phyloP scores from a whole-genome alignment of 2,329 filamentous ascomycete genomes.

The Cordyceps tenuipes region DNA sequence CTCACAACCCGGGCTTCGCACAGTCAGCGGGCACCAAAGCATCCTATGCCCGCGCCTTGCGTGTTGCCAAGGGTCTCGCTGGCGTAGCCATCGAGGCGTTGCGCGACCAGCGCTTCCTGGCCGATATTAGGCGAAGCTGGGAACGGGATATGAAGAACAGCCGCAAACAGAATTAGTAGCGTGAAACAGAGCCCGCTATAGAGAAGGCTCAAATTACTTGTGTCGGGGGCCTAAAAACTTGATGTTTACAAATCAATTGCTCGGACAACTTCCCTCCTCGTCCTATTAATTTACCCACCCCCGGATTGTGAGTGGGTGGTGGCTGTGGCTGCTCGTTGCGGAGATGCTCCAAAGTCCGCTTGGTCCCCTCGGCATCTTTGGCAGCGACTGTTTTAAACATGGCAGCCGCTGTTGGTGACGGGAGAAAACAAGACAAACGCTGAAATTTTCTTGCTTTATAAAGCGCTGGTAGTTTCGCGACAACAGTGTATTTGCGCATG shows the following conservation, averaged over 20 bases:
- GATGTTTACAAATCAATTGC: background rate
- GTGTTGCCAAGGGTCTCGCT: conserved; percentile 40
- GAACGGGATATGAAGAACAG: conserved; percentile 9
- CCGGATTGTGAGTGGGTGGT: background rate
- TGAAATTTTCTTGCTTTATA: no score
- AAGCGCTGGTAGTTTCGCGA: no score
- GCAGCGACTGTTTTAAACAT: background rate
- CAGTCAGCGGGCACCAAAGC: conserved; percentile 39
- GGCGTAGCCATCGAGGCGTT: conserved; percentile 41
- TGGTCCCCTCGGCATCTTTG: background rate
- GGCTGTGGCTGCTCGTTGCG: background rate
- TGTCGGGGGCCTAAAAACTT: background rate
- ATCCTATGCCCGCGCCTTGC: conserved; percentile 37
- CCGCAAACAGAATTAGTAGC: background rate
- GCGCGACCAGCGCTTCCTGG: conserved; percentile 31
- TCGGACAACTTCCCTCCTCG: background rate
- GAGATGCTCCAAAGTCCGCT: conserved; percentile 6
- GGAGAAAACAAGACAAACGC: no score
- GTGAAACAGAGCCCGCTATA: background rate
- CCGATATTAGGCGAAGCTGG: conserved; percentile 26
- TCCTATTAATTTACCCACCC: background rate
- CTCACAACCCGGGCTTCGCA: conserved; percentile 46
- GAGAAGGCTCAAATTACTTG: background rate
- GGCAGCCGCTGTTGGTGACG: background rate
- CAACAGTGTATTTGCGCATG: background rate